A percentile compares a stretch with the other conserved stretches of the same genome.
Evolutionary conservation across 305 asterid genomes (phyloP).

Genomic region (Fraxinus latifolia): DNA sequence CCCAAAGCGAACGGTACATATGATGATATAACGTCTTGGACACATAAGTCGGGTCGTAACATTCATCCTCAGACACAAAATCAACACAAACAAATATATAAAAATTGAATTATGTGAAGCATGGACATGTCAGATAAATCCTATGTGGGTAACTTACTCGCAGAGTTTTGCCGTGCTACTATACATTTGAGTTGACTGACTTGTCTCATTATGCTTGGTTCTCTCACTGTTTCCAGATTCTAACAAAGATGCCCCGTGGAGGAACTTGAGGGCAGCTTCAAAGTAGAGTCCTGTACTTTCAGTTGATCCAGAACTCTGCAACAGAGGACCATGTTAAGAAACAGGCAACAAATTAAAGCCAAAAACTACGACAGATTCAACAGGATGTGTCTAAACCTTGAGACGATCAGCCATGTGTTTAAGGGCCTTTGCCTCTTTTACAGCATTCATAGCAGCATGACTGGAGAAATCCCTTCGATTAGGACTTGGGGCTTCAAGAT

Average conservation of each 20-base stretch:
- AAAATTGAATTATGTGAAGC: not conserved
- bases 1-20: no score
- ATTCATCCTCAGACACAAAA: not conserved
- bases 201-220: constrained; percentile 63
- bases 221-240: constrained; percentile 73
- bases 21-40: no score
- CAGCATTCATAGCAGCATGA: constrained; percentile 73
- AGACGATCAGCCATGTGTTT: constrained; percentile 94
- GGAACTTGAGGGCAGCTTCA: constrained; percentile 93
- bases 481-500: constrained; percentile 74
- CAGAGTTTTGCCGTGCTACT: constrained; percentile 95
- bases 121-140: constrained; percentile 5
- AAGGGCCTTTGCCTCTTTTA: constrained; percentile 93
- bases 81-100: not conserved
- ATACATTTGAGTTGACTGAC: constrained; percentile 70
- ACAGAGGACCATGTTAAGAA: constrained; percentile 27
- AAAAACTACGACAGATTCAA: constrained; percentile 14
- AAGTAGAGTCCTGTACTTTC: constrained; percentile 77
- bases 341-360: constrained; percentile 17
- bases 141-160: constrained; percentile 62
- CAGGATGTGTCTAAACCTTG: constrained; percentile 44
- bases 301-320: constrained; percentile 72
- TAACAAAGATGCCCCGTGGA: constrained; percentile 86
- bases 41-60: no score
- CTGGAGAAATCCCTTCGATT: constrained; percentile 75